phyloP scores from a whole-genome alignment of 2,329 filamentous ascomycete genomes.

The Colletotrichum sublineola region DNA sequence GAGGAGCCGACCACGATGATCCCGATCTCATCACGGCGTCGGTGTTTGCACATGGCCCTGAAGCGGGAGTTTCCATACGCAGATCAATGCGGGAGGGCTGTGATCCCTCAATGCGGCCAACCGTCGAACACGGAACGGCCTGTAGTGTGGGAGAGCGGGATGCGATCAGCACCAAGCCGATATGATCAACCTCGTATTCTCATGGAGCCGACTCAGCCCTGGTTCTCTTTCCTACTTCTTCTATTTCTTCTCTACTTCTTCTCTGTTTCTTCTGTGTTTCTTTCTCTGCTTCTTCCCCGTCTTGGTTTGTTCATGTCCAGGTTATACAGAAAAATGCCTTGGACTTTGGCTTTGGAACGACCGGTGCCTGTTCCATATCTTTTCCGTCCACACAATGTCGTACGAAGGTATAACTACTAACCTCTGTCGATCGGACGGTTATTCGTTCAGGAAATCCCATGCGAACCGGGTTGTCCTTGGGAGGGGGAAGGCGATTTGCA shows the following conservation, averaged over 20 bases:
- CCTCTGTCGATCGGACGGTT: not conserved
- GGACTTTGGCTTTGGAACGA: not conserved
- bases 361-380: not conserved
- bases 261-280: not conserved
- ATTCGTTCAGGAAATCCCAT: not conserved
- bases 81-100: slow-evolving; percentile 23
- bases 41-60: not conserved
- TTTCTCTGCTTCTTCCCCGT: not conserved
- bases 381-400: not conserved
- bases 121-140: not conserved
- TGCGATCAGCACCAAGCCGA: not conserved
- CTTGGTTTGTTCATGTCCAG: not conserved
- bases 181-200: not conserved
- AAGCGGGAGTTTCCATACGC: slow-evolving; percentile 20
- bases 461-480: not conserved
- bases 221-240: not conserved
- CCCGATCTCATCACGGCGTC: not conserved
- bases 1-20: not conserved
- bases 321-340: not conserved
- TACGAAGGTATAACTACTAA: not conserved
- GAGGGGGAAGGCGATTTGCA: not conserved
- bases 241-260: not conserved
- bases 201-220: not conserved
- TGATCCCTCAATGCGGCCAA: slow-evolving; percentile 22
- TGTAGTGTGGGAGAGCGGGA: not conserved